Evolutionary conservation across 306 rosid genomes (phyloP), one percentile per base, ranked within the genome.

Genomic region (Rosa rugosa): DNA sequence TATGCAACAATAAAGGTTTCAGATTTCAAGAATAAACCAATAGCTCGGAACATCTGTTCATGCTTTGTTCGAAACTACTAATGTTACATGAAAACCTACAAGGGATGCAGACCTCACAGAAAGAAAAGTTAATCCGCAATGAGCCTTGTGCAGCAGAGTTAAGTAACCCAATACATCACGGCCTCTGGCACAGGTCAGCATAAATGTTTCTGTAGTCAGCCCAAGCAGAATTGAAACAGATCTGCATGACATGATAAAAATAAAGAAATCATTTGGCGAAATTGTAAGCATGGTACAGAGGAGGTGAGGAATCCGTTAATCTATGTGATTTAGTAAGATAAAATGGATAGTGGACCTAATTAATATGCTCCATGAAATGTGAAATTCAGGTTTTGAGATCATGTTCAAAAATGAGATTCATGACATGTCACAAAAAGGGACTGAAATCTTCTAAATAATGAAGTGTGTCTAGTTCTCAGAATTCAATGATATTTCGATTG

Each of bases 51-150:
- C 75, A 74, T 64, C 25, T 56, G 69, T 75, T 53, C 71, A 72
- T 70, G 72, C 75, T 67, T 76, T 85, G 86, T 86, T 83, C 71
- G 74, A 81, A 91, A 68, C 73, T 74, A 80, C 60, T 42, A 75
- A 71, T 75, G 84, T 84, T 65, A 85, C 83, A 85, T 66, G 69
- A 81, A 44, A 81, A 47, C 83, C 87, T 80, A 86, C 87, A 77
- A 78, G 62, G 41, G 80, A 80, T 4, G 72, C 80, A 63, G 80
- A 81, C 51, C 80, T 59, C 50, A 75, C 14, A 14, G 13, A 47
- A 42, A 65, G 60, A 53, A 16, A 75, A 23, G 80, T 54, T 75
- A 81, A 67, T 78, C 67, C 63, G 68, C 31, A 77, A 77, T 20
- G 83, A 81, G 85, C 81, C 41, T 54, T 34, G 27, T 8, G 60